Conservation (phyloP, 352 stramenopile genomes). For the Phytophthora tentaculata region DNA sequence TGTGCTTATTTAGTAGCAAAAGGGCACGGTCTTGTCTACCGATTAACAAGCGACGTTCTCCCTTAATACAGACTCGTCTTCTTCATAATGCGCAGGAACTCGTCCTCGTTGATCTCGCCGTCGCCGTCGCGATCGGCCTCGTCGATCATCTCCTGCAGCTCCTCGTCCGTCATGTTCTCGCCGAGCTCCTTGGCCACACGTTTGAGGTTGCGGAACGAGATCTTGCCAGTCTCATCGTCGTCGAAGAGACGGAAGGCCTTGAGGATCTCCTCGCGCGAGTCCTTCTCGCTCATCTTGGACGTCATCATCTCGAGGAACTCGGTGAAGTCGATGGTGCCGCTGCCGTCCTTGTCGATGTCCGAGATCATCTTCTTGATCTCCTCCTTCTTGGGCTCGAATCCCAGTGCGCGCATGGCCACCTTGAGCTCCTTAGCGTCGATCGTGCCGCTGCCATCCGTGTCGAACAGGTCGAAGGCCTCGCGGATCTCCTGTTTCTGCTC, state of each 20-base stretch:
- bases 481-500: constrained; percentile 96
- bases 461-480: constrained; percentile 97
- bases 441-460: constrained; percentile 94
- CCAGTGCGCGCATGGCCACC: constrained; percentile 95
- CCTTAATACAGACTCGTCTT: constrained; percentile 93
- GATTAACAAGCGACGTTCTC: not conserved
- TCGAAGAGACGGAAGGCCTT: constrained; percentile 99
- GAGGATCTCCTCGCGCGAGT: constrained; percentile 96
- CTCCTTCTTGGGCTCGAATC: constrained; percentile 97
- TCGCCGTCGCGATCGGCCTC: constrained; percentile 95
- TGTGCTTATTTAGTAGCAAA: not conserved
- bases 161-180: constrained; percentile 97
- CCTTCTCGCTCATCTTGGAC: constrained; percentile 96
- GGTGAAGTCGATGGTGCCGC: constrained; percentile 96
- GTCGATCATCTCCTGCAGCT: constrained; percentile 99
- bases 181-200: constrained; percentile 96
- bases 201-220: constrained; percentile 97
- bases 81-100: constrained; percentile 98
- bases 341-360: constrained; percentile 96
- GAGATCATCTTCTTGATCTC: constrained; percentile 98
- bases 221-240: constrained; percentile 97
- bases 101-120: constrained; percentile 96
- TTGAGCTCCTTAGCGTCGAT: constrained; percentile 97
- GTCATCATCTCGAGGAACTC: constrained; percentile 99
- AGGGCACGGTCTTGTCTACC: constrained; percentile 6